Evolutionary conservation across 345 rosid genomes (phyloP).

Genomic region (Garcia nutans): DNA sequence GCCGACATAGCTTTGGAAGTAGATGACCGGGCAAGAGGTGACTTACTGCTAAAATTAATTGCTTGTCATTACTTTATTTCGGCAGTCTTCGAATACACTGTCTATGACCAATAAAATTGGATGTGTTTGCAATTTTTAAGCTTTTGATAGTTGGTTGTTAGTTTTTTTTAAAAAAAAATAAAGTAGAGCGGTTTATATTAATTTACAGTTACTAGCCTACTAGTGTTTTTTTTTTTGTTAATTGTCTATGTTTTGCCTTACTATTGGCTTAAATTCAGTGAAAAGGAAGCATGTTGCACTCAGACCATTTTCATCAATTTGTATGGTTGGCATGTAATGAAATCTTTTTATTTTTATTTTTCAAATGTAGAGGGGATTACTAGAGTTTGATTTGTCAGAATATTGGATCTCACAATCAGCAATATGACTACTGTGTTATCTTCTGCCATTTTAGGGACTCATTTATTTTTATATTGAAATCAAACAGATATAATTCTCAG

Average conservation of each 20-base stretch:
- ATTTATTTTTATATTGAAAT: constrained; percentile 27
- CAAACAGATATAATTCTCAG: constrained; percentile 74
- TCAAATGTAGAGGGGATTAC: no score
- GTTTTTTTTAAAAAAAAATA: neutral
- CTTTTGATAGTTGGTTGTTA: neutral
- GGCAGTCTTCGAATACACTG: neutral
- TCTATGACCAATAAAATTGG: neutral
- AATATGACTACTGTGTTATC: neutral
- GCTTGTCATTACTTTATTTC: neutral
- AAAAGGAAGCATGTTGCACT: neutral
- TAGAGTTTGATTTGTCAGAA: neutral
- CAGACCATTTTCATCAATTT: neutral
- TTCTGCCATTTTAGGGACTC: neutral
- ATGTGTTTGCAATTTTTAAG: neutral
- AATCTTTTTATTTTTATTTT: no score
- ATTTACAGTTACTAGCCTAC: neutral
- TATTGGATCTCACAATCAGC: neutral
- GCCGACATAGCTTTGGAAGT: constrained; percentile 92
- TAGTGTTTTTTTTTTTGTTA: neutral
- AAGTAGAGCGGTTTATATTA: neutral
- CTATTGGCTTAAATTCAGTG: no score
- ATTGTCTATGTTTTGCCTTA: no score
- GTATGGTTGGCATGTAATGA: no score
- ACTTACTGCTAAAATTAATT: neutral
- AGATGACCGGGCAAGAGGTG: constrained; percentile 91